Base-by-base conservation (phyloP, 192 early-diverging fungal species). In the Umbelopsis vinacea region DNA sequence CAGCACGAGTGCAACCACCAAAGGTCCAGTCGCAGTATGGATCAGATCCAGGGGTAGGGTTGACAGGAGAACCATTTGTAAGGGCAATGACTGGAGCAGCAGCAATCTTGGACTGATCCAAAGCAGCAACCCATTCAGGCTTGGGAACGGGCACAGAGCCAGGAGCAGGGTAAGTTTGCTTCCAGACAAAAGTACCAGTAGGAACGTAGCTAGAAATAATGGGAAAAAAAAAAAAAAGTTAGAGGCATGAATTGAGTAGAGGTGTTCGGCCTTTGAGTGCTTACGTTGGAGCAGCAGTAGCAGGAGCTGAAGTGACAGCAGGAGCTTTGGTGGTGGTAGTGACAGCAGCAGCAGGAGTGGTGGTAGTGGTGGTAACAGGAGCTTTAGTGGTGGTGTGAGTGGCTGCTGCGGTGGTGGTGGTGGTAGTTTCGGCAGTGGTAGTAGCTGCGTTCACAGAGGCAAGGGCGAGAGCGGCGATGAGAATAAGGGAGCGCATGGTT, bases 11-110 rank as follows among this genome's bases (percentile, higher is more conserved):
- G 72, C 83, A 83, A 15, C 81, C 79, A 50, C 76, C 78, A 53
- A 80, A 80, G 6, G 85, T 87, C 83, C 83, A 87, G 75, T 84
- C 83, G 68, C 79, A 80, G 52, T 73, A 74, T 47, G 79, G 79
- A 38, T 80, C 75, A 38, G 53, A 53, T 70, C 70, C 78, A 46
- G 45, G 46, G 45, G 33, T 33, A 48, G 46, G 52, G n/a, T 70
- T 46, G 29, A 68, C 33, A 23, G 38, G 52, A 38, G 57, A 21
- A 19, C 71, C 69, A 43, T 76, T 63, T 37, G 23, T 17, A 12
- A 63, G 57, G 17, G 74, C 48, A 24, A 70, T 55, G 17, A 79
- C 77, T 54, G 77, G 77, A 57, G 77, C 77, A 24, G 40, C 19
- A 52, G 73, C 46, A 23, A 79, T 79, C 29, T 71, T 69, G 54